Conservation (phyloP, 495 filamentous ascomycete species). For the Neurospora sp. region DNA sequence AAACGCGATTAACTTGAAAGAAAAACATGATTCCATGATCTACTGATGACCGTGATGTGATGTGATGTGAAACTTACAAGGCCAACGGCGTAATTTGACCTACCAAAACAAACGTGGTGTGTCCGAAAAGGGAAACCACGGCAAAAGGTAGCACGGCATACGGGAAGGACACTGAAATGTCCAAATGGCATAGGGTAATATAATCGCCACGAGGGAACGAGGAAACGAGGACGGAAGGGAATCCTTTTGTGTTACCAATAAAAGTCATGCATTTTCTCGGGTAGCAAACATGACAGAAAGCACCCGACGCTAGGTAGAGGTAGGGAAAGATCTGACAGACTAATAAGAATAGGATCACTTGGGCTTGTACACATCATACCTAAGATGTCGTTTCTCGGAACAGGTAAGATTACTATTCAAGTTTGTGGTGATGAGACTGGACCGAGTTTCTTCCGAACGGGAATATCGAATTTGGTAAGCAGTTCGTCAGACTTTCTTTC, state of each 20-base stretch:
- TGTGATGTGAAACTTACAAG: background rate
- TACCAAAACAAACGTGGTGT: background rate
- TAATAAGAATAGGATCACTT: background rate
- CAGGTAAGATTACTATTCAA: background rate
- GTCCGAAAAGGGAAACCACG: background rate
- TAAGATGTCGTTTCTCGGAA: background rate
- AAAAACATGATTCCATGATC: background rate
- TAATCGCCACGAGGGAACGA: background rate
- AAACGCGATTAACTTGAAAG: conserved; percentile 1
- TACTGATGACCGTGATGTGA: background rate
- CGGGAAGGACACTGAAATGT: background rate
- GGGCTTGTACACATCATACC: background rate
- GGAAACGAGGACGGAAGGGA: background rate
- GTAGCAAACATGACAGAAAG: background rate
- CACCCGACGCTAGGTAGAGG: background rate
- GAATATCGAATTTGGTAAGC: background rate
- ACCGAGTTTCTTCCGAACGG: background rate
- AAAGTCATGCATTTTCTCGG: background rate
- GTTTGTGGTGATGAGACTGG: background rate
- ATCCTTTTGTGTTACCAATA: background rate
- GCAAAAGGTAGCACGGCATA: background rate
- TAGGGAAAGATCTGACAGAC: background rate
- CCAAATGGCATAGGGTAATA: background rate
- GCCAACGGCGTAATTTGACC: background rate
- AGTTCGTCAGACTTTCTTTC: background rate